Evolutionary conservation across 2,329 filamentous ascomycete genomes (phyloP).

Genomic region (Neonectria ditissima): DNA sequence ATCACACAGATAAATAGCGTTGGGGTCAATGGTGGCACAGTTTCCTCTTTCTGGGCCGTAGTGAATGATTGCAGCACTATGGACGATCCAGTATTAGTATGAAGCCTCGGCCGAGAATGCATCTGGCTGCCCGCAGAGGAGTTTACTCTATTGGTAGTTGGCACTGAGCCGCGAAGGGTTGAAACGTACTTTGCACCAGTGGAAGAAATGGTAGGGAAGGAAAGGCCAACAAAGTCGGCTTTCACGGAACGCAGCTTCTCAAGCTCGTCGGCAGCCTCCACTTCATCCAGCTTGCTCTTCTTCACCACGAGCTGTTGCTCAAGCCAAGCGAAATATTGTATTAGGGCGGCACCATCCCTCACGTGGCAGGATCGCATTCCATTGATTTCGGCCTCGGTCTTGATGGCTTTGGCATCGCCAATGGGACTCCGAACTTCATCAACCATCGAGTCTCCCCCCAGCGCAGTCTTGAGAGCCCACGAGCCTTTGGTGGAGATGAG

Average conservation of each 20-base stretch:
- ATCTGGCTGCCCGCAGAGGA: neutral
- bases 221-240: constrained; percentile 86
- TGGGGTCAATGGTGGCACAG: constrained; percentile 86
- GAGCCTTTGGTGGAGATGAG: constrained; percentile 89
- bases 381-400: constrained; percentile 88
- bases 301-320: constrained; percentile 86
- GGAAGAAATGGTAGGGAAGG: constrained; percentile 95
- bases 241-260: constrained; percentile 77
- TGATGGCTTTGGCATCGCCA: constrained; percentile 91
- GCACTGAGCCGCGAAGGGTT: neutral
- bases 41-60: constrained; percentile 88
- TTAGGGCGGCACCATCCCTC: constrained; percentile 90
- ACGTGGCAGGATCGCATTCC: constrained; percentile 97
- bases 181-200: constrained; percentile 78
- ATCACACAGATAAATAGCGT: constrained; percentile 92
- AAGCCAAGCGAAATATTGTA: constrained; percentile 95
- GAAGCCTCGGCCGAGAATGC: neutral
- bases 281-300: constrained; percentile 83
- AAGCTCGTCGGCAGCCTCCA: constrained; percentile 90
- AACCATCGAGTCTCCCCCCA: constrained; percentile 87
- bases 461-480: constrained; percentile 88
- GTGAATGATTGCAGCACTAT: constrained; percentile 92
- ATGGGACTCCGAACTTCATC: constrained; percentile 91
- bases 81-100: constrained; percentile 17
- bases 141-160: neutral